Evolutionary conservation across 2,329 filamentous ascomycete species (phyloP).

Genomic region (Boeremia lycopersici): DNA sequence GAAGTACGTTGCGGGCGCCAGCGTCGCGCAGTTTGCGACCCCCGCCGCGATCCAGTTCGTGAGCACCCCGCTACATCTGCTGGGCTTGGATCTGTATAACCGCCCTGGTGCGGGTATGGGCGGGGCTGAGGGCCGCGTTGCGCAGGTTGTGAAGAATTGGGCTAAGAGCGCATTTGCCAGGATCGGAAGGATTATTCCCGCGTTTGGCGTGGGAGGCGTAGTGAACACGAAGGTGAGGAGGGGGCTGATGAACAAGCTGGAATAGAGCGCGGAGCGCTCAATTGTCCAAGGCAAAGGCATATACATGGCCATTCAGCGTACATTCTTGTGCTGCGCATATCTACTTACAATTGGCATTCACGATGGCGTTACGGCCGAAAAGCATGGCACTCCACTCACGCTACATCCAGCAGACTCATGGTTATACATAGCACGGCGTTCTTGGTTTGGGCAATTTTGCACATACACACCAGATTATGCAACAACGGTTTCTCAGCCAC

Average conservation of each 20-base stretch:
- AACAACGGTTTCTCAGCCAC: no score
- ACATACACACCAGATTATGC: no score
- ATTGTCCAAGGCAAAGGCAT: not conserved
- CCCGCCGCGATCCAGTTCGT: slow-evolving; percentile 79
- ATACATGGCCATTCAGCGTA: no score
- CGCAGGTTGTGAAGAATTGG: slow-evolving; percentile 76
- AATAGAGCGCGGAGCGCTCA: slow-evolving; percentile 12
- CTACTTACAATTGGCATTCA: not conserved
- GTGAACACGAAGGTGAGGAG: slow-evolving; percentile 77
- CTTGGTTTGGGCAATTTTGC: no score
- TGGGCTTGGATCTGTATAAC: slow-evolving; percentile 88
- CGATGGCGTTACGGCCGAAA: not conserved
- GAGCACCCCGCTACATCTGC: slow-evolving; percentile 82
- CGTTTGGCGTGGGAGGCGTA: slow-evolving; percentile 86
- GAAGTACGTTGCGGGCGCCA: slow-evolving; percentile 56
- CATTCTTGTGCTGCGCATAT: not conserved
- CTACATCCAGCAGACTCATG: not conserved
- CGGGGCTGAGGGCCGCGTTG: slow-evolving; percentile 65
- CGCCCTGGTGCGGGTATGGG: slow-evolving; percentile 58
- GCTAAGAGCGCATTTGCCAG: slow-evolving; percentile 73
- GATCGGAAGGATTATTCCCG: slow-evolving; percentile 84
- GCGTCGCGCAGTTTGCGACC: slow-evolving; percentile 76
- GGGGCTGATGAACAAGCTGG: slow-evolving; percentile 64
- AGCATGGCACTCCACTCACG: not conserved
- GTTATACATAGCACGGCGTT: no score